phyloP scores from a whole-genome alignment of 1,139 yeast species.

The Taphrina confusa region DNA sequence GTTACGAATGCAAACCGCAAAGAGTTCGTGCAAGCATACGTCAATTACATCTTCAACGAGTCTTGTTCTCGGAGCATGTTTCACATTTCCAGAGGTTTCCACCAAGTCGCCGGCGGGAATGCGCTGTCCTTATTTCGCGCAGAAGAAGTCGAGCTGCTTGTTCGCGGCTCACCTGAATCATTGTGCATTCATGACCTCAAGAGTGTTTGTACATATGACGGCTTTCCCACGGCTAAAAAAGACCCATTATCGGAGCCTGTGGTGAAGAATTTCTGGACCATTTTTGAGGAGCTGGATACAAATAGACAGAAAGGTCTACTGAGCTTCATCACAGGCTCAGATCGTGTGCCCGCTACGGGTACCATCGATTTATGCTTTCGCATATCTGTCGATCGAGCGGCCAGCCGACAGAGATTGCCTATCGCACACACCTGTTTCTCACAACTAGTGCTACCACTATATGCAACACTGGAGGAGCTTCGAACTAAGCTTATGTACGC shows the following conservation, averaged over 20 bases:
- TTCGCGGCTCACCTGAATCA: constrained; percentile 73
- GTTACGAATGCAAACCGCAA: constrained; percentile 63
- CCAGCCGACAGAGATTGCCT: constrained; percentile 57
- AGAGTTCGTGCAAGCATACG: constrained; percentile 63
- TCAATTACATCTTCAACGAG: constrained; percentile 60
- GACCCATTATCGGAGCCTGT: constrained; percentile 8
- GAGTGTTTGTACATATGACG: constrained; percentile 66
- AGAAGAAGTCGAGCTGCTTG: constrained; percentile 72
- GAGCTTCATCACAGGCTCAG: constrained; percentile 84
- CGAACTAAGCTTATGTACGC: constrained; percentile 62
- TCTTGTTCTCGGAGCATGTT: constrained; percentile 12
- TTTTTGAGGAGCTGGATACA: constrained; percentile 54
- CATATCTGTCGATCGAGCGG: constrained; percentile 51
- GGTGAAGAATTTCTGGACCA: constrained; percentile 83
- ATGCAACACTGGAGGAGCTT: constrained; percentile 57
- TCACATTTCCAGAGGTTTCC: constrained; percentile 56
- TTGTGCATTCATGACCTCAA: constrained; percentile 68
- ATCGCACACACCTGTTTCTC: constrained; percentile 92
- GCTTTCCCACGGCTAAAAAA: background rate
- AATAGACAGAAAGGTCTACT: constrained; percentile 63
- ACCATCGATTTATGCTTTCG: constrained; percentile 66
- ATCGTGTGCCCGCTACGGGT: constrained; percentile 90
- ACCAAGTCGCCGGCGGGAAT: constrained; percentile 74
- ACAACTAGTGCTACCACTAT: constrained; percentile 75
- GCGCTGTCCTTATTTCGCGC: constrained; percentile 76